Evolutionary conservation across 495 filamentous ascomycete genomes (phyloP).

Genomic region (Xylaria intraflava): DNA sequence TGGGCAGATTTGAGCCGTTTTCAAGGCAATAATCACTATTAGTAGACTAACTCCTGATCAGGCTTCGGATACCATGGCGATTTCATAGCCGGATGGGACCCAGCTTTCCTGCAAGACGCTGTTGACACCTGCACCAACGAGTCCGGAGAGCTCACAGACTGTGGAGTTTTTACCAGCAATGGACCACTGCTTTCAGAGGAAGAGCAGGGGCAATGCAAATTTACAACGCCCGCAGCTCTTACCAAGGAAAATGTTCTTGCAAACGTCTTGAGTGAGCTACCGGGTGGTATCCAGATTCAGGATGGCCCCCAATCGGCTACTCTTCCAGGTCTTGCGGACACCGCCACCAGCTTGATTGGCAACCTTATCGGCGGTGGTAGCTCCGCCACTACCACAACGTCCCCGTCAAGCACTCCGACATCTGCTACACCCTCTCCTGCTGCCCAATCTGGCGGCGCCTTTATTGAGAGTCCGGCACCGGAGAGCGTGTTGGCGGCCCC

Average conservation of each 20-base stretch:
- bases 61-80: slow-evolving; percentile 81
- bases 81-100: slow-evolving; percentile 78
- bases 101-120: slow-evolving; percentile 51
- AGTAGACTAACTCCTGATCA: slow-evolving; percentile 19
- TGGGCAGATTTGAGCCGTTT: background rate
- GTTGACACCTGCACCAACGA: slow-evolving; percentile 51
- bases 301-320: slow-evolving; percentile 32
- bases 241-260: slow-evolving; percentile 29
- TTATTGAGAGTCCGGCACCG: slow-evolving; percentile 11
- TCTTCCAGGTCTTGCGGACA: slow-evolving; percentile 6
- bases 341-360: slow-evolving; percentile 17
- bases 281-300: slow-evolving; percentile 33
- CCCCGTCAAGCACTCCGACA: background rate
- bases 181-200: slow-evolving; percentile 32
- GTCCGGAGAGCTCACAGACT: slow-evolving; percentile 48
- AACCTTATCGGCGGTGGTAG: slow-evolving; percentile 9
- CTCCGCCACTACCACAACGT: slow-evolving; percentile 9
- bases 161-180: slow-evolving; percentile 42
- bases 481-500: too few relatives aligned
- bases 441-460: slow-evolving; percentile 16
- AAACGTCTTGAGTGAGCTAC: slow-evolving; percentile 26
- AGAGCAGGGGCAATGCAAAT: slow-evolving; percentile 31
- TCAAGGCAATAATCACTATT: background rate
- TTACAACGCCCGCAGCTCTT: slow-evolving; percentile 26
- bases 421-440: slow-evolving; percentile 8